These are phyloP conservation scores for Starmerella riodocensis DNA, from an alignment of 805 yeast genomes.

Conservation along the genomic window DNA sequence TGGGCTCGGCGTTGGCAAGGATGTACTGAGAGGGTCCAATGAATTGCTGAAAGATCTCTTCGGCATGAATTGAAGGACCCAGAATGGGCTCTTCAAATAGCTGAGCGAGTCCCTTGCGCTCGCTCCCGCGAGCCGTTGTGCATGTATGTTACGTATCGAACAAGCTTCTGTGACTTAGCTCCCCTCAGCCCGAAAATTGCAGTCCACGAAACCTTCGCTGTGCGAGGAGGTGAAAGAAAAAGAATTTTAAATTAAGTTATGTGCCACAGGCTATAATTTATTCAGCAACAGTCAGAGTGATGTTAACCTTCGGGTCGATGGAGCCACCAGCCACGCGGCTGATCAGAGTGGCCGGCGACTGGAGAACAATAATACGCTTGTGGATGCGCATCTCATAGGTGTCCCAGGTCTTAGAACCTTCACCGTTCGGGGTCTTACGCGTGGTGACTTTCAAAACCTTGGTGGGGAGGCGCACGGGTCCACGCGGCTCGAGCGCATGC, in stretches of 20 bases:
- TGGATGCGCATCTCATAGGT: conserved; percentile 99
- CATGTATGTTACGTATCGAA: no score
- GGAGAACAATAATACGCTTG: conserved; percentile 98
- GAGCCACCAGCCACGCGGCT: conserved; percentile 95
- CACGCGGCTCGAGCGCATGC: conserved; percentile 73
- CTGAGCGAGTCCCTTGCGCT: no score
- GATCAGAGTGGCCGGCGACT: conserved; percentile 87
- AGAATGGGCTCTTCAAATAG: no score
- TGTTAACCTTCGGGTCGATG: conserved; percentile 99
- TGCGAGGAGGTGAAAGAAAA: not conserved
- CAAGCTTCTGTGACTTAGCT: no score
- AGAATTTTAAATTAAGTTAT: conserved; percentile 12
- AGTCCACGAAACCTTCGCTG: no score
- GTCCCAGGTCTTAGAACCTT: conserved; percentile 99
- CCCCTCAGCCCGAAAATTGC: not conserved
- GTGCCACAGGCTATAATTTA: conserved; percentile 17
- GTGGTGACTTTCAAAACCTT: conserved; percentile 95
- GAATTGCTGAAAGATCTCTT: no score
- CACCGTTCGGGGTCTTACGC: conserved; percentile 99
- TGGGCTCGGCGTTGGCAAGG: no score
- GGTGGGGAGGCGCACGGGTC: conserved; percentile 99
- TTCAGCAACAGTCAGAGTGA: conserved; percentile 33
- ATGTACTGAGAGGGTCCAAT: no score
- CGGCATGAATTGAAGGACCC: no score
- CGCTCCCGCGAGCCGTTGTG: no score